phyloP scores from a whole-genome alignment of 2,329 filamentous ascomycete genomes.

The Phyllosticta capitalensis region DNA sequence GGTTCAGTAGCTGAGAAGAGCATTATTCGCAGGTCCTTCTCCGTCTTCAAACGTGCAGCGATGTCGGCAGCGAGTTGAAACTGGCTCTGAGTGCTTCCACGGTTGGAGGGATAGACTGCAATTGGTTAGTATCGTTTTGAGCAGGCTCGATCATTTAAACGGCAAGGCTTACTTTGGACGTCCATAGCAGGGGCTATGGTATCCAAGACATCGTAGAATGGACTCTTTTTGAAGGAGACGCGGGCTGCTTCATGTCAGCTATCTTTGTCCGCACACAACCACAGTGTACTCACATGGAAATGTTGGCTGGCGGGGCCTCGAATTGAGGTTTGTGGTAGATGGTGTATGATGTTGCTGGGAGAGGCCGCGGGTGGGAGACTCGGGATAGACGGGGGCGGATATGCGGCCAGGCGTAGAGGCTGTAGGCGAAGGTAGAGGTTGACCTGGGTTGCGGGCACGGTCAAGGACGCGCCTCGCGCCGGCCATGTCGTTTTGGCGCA shows the following conservation, averaged over 20 bases:
- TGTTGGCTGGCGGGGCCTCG: conserved; percentile 14
- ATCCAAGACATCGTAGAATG: conserved; percentile 68
- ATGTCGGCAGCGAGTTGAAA: conserved; percentile 46
- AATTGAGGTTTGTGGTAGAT: background rate
- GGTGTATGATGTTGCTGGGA: conserved; percentile 18
- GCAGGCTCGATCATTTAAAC: background rate
- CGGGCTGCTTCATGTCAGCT: conserved; percentile 25
- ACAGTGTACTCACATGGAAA: background rate
- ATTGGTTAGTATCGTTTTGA: background rate
- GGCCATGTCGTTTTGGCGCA: conserved; percentile 24
- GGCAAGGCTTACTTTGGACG: conserved; percentile 57
- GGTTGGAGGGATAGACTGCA: conserved; percentile 50
- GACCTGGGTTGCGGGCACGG: conserved; percentile 33
- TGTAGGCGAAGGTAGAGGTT: conserved; percentile 19
- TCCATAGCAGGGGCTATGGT: conserved; percentile 55
- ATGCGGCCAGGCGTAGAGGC: conserved; percentile 15
- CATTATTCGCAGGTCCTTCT: conserved; percentile 62
- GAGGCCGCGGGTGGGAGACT: conserved; percentile 14
- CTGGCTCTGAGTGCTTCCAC: conserved; percentile 50
- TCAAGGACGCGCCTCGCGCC: conserved; percentile 30
- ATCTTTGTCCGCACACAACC: background rate
- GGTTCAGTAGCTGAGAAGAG: conserved; percentile 68
- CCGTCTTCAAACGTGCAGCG: conserved; percentile 47
- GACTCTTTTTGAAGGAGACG: conserved; percentile 62
- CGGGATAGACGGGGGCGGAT: conserved; percentile 14